A percentile compares a stretch with the other conserved stretches of the same genome.
These are phyloP conservation scores for Pichia sporocuriosa DNA, from an alignment of 805 yeast genomes.

Conservation along the genomic window DNA sequence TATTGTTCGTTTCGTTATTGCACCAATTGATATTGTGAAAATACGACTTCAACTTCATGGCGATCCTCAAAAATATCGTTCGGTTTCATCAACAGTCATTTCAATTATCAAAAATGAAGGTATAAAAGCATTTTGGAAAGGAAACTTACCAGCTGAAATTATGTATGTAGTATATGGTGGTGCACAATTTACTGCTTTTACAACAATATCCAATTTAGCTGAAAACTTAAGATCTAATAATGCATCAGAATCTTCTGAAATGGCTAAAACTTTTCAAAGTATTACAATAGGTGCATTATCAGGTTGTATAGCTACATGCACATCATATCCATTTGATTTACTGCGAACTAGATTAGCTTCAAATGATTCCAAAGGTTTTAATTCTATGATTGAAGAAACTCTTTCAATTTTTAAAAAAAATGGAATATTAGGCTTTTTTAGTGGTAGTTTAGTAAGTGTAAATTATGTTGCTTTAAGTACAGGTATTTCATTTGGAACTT, in stretches of 20 bases:
- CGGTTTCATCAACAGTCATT: conserved; percentile 33
- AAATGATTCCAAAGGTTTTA: conserved; percentile 33
- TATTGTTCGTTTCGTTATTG: conserved; percentile 43
- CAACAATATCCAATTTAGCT: conserved; percentile 34
- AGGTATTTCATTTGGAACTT: conserved; percentile 69
- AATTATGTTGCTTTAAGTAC: conserved; percentile 62
- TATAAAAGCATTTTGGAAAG: conserved; percentile 81
- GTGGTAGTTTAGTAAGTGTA: conserved; percentile 46
- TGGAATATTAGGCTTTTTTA: conserved; percentile 42
- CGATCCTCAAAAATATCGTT: conserved; percentile 26
- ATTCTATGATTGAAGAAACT: conserved; percentile 32
- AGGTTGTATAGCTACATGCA: conserved; percentile 64
- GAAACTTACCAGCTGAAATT: conserved; percentile 85
- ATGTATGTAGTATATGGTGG: conserved; percentile 85
- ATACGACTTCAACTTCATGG: conserved; percentile 64
- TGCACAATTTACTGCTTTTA: conserved; percentile 70
- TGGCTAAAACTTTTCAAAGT: conserved; percentile 18
- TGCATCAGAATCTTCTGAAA: background rate
- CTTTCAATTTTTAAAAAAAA: conserved; percentile 25
- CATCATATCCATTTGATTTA: conserved; percentile 88
- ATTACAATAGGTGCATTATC: conserved; percentile 62
- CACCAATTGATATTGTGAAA: conserved; percentile 76
- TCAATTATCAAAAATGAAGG: conserved; percentile 50
- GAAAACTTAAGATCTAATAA: conserved; percentile 18
- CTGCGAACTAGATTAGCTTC: conserved; percentile 82